phyloP scores from a whole-genome alignment of 2,329 filamentous ascomycete species.

The Mycogone perniciosa region DNA sequence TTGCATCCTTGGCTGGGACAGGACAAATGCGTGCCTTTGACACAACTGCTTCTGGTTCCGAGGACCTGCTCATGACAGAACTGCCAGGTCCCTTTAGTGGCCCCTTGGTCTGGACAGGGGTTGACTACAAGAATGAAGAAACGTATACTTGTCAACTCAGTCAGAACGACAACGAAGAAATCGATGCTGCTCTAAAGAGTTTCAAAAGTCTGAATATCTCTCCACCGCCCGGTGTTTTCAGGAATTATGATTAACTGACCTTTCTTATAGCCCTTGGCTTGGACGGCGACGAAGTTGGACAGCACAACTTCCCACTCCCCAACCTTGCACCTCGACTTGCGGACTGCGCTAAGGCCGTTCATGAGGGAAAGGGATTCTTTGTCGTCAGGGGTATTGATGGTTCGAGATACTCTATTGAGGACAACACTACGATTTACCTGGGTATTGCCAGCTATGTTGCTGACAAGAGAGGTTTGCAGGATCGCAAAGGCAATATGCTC shows the following conservation, averaged over 20 bases:
- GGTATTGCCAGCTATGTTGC: conserved; percentile 52
- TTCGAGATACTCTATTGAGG: conserved; percentile 41
- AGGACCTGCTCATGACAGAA: neutral
- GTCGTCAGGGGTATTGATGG: conserved; percentile 49
- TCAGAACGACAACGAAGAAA: conserved; percentile 16
- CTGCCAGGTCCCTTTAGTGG: conserved; percentile 7
- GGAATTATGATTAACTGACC: conserved; percentile 21
- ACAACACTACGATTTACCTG: conserved; percentile 50
- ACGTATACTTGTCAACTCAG: conserved; percentile 17
- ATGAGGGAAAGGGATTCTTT: conserved; percentile 43
- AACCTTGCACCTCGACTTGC: conserved; percentile 29
- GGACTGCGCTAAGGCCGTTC: conserved; percentile 29
- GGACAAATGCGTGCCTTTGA: neutral
- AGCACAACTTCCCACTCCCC: conserved; percentile 36
- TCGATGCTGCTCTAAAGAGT: conserved; percentile 18
- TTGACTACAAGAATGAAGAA: conserved; percentile 9
- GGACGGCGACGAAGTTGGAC: conserved; percentile 31
- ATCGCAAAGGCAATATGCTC: conserved; percentile 41
- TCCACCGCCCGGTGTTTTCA: conserved; percentile 12
- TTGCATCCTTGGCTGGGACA: neutral
- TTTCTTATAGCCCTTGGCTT: conserved; percentile 23
- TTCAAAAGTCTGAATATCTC: conserved; percentile 19
- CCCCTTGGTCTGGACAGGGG: conserved; percentile 15
- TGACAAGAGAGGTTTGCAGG: conserved; percentile 45
- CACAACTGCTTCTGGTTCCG: neutral